Evolutionary conservation across 768 basidiomycete species (phyloP), one percentile per base, ranked within the genome.

Genomic region (Trametes maxima): DNA sequence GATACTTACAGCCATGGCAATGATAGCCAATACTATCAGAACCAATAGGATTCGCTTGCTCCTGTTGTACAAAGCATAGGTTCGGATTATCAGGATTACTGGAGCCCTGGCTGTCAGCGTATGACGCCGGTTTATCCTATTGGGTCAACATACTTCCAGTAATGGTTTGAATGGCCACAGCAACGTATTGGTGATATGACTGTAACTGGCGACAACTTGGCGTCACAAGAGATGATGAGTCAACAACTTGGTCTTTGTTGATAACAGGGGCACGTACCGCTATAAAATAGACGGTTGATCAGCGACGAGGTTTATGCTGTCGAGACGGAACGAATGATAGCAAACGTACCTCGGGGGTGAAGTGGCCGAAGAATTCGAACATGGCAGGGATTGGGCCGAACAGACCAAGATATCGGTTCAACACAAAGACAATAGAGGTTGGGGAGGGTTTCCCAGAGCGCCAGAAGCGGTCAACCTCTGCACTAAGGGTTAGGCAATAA

Each of bases 391-490:
- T 17, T 21, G 67, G 59, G 8, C 68, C 69, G 8, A 69, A 16
- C 33, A 70, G 25, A 14, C 66, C 64, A 7, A 58, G 17, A 33
- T 72, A 72, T 13, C 71, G 67, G 45, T 67, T 67, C 21, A 60
- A 22, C 11, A 71, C 59, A 48, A 70, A 72, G 2, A 70, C 5
- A 12, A 45, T 2, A 12, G 68, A 69, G 6, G 54, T 62, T 47
- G 52, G 63, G 12, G 55, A 63, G 60, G 63, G 33, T 45, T 36
- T 59, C 13, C 37, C 62, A 24, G 5, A n/a, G 10, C 51, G 64
- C 83, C 84, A 85, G 68, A 80, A 80, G n/a, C 74, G 69, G 16
- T 76, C 74, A 10, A 80, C 71, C 60, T 85, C 84, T 28, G 59
- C 54, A 0, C 64, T 37, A 4, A 85, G 65, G 0, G 84, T 85